phyloP scores from a whole-genome alignment of 2,329 filamentous ascomycete genomes.

The Fusarium algeriense region DNA sequence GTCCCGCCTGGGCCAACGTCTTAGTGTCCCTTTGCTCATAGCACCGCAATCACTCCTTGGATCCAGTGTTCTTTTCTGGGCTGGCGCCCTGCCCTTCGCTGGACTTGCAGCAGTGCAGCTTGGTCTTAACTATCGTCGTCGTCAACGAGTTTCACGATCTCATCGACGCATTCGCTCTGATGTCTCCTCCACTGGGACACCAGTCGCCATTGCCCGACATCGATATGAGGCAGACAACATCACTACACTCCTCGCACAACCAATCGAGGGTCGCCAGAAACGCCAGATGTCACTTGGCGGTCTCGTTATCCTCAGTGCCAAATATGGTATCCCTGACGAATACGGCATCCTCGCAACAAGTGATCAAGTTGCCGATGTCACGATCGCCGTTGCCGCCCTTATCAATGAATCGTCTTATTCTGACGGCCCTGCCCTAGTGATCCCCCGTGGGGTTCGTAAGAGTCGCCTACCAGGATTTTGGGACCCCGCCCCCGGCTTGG shows the following conservation, averaged over 20 bases:
- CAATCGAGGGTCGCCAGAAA: conserved; percentile 56
- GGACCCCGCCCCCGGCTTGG: conserved; percentile 60
- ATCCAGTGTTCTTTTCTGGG: conserved; percentile 54
- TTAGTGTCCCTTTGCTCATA: conserved; percentile 59
- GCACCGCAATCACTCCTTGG: conserved; percentile 47
- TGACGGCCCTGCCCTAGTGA: conserved; percentile 49
- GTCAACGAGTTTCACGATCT: conserved; percentile 11
- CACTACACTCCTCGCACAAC: conserved; percentile 56
- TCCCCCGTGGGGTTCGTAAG: conserved; percentile 58
- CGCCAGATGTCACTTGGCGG: conserved; percentile 52
- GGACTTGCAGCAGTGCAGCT: conserved; percentile 55
- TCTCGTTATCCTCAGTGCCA: conserved; percentile 63
- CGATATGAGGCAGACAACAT: conserved; percentile 61
- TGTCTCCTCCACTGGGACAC: conserved; percentile 25
- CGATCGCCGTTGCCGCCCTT: conserved; percentile 61
- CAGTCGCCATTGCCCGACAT: conserved; percentile 49
- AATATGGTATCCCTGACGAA: conserved; percentile 57
- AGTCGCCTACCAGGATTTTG: conserved; percentile 63
- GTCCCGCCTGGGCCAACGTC: conserved; percentile 59
- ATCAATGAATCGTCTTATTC: conserved; percentile 50
- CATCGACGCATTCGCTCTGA: conserved; percentile 19
- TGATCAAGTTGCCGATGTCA: conserved; percentile 64
- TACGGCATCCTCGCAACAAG: conserved; percentile 48
- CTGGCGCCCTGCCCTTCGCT: conserved; percentile 55
- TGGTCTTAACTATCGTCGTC: conserved; percentile 37